These are phyloP conservation scores for Mycena epipterygia DNA, from an alignment of 768 basidiomycete genomes.

Conservation along the genomic window DNA sequence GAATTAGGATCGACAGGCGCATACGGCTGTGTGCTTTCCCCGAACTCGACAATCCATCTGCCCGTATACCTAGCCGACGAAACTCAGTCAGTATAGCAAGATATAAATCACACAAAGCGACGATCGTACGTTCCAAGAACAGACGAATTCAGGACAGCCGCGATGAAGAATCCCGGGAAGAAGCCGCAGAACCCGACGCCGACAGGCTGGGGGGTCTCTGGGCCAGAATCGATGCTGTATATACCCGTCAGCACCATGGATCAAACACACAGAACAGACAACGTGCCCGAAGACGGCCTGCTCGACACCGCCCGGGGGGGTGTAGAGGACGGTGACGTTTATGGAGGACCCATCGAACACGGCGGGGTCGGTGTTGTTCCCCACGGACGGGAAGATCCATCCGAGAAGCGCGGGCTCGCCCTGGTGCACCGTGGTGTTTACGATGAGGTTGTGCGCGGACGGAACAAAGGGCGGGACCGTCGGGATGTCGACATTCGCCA, in stretches of 20 bases:
- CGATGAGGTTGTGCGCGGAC: conserved; percentile 26
- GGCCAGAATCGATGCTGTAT: neutral
- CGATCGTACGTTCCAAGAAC: conserved; percentile 23
- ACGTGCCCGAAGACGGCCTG: conserved; percentile 2
- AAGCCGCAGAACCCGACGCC: conserved; percentile 16
- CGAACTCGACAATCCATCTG: conserved; percentile 26
- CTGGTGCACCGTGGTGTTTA: conserved; percentile 5
- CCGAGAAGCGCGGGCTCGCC: conserved; percentile 10
- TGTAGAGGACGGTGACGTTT: conserved; percentile 15
- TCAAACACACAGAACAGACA: conserved; percentile 8
- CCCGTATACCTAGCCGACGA: conserved; percentile 15
- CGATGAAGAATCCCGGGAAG: neutral
- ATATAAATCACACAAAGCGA: neutral
- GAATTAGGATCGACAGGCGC: conserved; percentile 23
- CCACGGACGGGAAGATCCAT: conserved; percentile 14
- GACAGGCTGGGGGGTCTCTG: neutral
- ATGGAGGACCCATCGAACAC: conserved; percentile 19
- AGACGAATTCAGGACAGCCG: neutral
- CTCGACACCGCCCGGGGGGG: conserved; percentile 21
- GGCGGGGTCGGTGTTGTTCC: neutral
- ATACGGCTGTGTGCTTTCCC: conserved; percentile 19
- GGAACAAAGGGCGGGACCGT: conserved; percentile 20
- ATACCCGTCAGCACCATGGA: neutral
- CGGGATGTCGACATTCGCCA: conserved; percentile 3
- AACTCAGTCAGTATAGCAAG: conserved; percentile 4